These are phyloP conservation scores for Mucor plumbeus DNA, from an alignment of 371 early-diverging fungal species.

Conservation along the genomic window DNA sequence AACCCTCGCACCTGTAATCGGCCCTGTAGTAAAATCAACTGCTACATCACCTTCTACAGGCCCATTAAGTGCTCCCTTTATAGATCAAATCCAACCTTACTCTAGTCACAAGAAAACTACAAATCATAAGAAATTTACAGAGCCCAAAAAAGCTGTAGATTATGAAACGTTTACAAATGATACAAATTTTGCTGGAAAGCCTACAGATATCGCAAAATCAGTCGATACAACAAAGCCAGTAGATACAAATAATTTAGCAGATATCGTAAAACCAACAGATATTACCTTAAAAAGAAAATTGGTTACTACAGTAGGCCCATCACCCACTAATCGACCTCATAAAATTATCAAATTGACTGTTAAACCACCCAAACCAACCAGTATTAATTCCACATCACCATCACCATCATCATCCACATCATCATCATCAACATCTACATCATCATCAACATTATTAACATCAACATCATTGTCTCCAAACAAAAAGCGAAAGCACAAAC, in stretches of 20 bases:
- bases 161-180: background rate
- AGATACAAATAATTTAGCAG: background rate
- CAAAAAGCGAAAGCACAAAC: conserved; percentile 10
- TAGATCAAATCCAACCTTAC: background rate
- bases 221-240: background rate
- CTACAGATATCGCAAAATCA: background rate
- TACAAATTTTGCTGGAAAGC: too few species aligned
- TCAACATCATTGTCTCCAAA: background rate
- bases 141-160: background rate
- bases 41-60: background rate
- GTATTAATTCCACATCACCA: background rate
- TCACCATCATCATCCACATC: background rate
- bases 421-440: background rate
- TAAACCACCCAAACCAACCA: conserved; percentile 25
- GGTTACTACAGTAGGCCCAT: background rate
- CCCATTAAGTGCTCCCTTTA: background rate
- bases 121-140: background rate
- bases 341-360: conserved; percentile 36
- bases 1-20: conserved; percentile 29
- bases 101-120: background rate
- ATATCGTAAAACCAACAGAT: background rate
- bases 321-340: conserved; percentile 4
- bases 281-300: background rate
- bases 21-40: background rate
- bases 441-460: background rate